These are phyloP conservation scores for Phytopythium helicoides DNA, from an alignment of 352 stramenopile genomes.

Conservation along the genomic window DNA sequence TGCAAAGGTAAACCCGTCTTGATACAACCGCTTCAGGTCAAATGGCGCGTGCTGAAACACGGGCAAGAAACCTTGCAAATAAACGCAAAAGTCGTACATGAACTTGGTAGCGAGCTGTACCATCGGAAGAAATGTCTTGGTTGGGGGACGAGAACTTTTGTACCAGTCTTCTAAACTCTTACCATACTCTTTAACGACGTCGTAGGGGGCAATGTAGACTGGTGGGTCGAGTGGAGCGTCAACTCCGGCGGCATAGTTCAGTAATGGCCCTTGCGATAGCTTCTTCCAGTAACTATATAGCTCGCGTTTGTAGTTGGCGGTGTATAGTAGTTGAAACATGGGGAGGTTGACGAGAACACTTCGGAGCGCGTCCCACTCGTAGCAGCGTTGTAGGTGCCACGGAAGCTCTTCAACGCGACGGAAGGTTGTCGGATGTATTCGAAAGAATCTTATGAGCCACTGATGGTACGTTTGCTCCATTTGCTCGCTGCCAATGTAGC, in stretches of 20 bases:
- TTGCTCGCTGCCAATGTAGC: slow-evolving; percentile 76
- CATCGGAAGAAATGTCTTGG: slow-evolving; percentile 71
- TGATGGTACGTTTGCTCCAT: slow-evolving; percentile 73
- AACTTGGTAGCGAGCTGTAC: slow-evolving; percentile 87
- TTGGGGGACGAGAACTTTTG: slow-evolving; percentile 56
- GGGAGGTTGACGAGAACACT: slow-evolving; percentile 86
- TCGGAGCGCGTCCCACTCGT: slow-evolving; percentile 84
- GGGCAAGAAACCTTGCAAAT: slow-evolving; percentile 67
- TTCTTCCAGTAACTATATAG: slow-evolving; percentile 91
- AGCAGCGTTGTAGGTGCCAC: slow-evolving; percentile 91
- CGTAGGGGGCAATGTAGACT: slow-evolving; percentile 73
- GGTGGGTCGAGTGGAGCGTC: slow-evolving; percentile 26
- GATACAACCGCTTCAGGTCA: slow-evolving; percentile 58
- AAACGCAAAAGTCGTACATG: slow-evolving; percentile 86
- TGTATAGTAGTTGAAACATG: slow-evolving; percentile 93
- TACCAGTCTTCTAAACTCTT: slow-evolving; percentile 89
- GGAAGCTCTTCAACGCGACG: slow-evolving; percentile 87
- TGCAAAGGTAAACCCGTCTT: slow-evolving; percentile 75
- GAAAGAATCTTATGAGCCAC: slow-evolving; percentile 85
- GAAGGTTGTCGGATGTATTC: slow-evolving; percentile 77
- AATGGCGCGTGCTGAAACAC: slow-evolving; percentile 78
- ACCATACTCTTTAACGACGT: slow-evolving; percentile 92
- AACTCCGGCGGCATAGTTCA: slow-evolving; percentile 37
- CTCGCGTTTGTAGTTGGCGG: slow-evolving; percentile 86
- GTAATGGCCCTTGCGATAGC: slow-evolving; percentile 74